Base-by-base conservation (phyloP, 2,329 filamentous ascomycete species). In the Apiospora marii region DNA sequence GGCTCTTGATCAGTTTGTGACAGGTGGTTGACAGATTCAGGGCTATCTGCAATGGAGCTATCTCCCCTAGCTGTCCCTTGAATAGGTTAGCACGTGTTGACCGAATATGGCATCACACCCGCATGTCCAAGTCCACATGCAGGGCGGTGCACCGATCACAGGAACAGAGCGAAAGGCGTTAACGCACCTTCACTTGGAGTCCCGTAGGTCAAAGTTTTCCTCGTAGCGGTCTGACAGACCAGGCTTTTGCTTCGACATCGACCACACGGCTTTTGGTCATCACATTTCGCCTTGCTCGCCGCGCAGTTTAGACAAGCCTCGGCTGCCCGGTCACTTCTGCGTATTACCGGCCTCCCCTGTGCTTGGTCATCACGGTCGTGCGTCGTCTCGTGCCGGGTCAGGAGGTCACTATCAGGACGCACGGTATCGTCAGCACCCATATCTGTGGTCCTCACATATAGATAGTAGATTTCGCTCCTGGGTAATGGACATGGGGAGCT, bases 351-450 rank as follows among this genome's bases (percentile, higher is more conserved):
- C 44, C 75, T 75, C n/a, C 76, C 76, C 19, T 76, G 76, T 19
- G 70, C 72, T 41, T 76, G 74, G 41, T 78, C 76, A 64, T 78
- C 76, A 34, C 78, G 74, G 67, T 80, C 78, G 71, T 80, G 79
- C 10, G 77, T 80, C n/a, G 77, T 73, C 68, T 78, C 78, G 70
- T 80, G 78, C 24, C 78, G 77, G 8, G 77, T 78, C 43, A 80
- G 73, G n/a, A 80, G 73, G 67, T 79, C 77, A 67, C 78, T 79
- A 24, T n/a, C 46, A 48, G 37, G 44, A 48, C 19, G n/a, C 8
- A 64, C 13, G 41, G 48, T 3, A n/a, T 49, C 37, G 27, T 70
- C 10, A 51, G 68, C 34, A n/a, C 22, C 27, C 67, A 10, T 27
- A 22, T 49, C 37, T 24, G 51, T 19, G 43, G 73, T 34, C 4